Base-by-base conservation (phyloP, 2,329 filamentous ascomycete species). In the Capronia epimyces region DNA sequence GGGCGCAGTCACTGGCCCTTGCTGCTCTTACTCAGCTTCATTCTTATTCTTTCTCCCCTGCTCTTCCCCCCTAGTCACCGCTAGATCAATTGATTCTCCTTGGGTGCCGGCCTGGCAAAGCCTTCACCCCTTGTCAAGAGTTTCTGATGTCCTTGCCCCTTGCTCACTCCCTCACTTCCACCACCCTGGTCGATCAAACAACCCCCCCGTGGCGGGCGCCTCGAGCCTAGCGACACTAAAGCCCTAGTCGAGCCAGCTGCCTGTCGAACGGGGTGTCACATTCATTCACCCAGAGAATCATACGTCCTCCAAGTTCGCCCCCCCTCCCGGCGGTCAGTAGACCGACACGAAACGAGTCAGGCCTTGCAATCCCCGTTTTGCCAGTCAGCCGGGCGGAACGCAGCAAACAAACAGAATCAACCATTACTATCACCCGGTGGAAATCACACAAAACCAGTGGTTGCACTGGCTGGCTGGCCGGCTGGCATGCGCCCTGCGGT, bases 311-410 rank as follows among this genome's bases (percentile, higher is more conserved):
- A 13, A 13, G 22, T 37, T 47, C 51, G 42, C 40, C 36, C 25
- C 31, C 21, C 21, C 40, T 52, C 52, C 46, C 47, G 53, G 53
- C 53, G 53, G 53, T 55, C 53, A 46, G 43, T 46, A 46, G 53
- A 55, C 53, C 53, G 53, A 55, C 53, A 46, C 41, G 24, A 40
- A 31, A 31, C 22, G n/a, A 36, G 49, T n/a, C 16, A 27, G 16
- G 10, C 37, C n/a, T 42, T 16, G 13, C 22, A 24, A 32, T 20
- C 9, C 24, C 24, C 15, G 8, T 18, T 31, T 32, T 31, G 27
- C 29, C 16, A 50, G 45, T 53, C 50, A 53, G 45, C 50, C 44
- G 27, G 45, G 50, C 51, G 39, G 46, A 34, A 41, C 25, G 15
- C 12, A 29, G 24, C 16, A 21, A 39, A 52, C 4, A 44, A 29